These are phyloP conservation scores for Trichoderma atroviride DNA, from an alignment of 2,329 filamentous ascomycete species.

Conservation along the genomic window DNA sequence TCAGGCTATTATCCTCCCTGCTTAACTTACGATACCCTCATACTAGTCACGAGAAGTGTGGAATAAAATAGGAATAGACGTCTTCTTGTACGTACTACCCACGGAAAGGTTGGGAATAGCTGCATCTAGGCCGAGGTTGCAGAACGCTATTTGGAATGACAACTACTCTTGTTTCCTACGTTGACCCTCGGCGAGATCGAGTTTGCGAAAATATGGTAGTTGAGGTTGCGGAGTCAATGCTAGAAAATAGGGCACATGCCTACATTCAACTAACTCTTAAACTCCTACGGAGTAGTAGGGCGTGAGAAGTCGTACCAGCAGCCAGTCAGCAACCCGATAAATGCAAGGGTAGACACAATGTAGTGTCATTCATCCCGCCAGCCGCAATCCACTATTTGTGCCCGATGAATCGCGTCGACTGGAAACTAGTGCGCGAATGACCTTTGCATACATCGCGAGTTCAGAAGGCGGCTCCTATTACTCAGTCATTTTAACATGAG, in stretches of 20 bases:
- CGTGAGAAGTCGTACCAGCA: neutral
- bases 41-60: neutral
- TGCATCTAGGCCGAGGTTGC: neutral
- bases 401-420: neutral
- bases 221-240: neutral
- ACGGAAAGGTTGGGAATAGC: neutral
- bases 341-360: neutral
- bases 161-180: neutral
- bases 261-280: neutral
- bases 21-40: neutral
- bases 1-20: neutral
- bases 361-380: neutral
- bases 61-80: neutral
- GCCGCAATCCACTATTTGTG: neutral
- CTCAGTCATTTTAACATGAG: neutral
- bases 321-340: neutral
- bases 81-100: neutral
- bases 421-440: too few relatives aligned
- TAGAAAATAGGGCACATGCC: neutral
- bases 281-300: neutral
- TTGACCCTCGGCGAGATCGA: neutral
- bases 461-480: neutral
- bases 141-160: neutral
- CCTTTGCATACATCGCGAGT: neutral
- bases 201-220: neutral